These are phyloP conservation scores for Dendryphion nanum DNA, from an alignment of 2,329 filamentous ascomycete genomes.

Conservation along the genomic window DNA sequence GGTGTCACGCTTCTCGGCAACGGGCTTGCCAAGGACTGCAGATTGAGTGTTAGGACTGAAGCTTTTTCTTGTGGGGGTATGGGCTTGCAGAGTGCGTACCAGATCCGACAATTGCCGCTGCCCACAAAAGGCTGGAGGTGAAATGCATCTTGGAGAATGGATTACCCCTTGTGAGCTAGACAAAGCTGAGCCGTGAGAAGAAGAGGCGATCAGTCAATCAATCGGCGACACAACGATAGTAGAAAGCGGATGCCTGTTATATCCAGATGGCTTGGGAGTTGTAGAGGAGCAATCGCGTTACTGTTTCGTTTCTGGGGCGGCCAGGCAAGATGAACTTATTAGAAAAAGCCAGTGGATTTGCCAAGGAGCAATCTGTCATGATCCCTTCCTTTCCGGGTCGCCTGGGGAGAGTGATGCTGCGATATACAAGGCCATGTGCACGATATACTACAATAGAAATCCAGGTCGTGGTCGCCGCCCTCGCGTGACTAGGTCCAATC, in stretches of 20 bases:
- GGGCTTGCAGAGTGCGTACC: constrained; percentile 13
- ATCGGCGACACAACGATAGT: constrained; percentile 4
- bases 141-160: constrained; percentile 20
- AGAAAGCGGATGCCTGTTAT: constrained; percentile 3
- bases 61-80: not conserved
- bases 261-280: constrained; percentile 4
- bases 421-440: constrained; percentile 25
- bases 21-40: constrained; percentile 17
- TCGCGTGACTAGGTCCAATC: constrained; percentile 23
- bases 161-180: not conserved
- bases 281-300: constrained; percentile 11
- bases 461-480: constrained; percentile 15
- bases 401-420: constrained; percentile 15
- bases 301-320: constrained; percentile 8
- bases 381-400: constrained; percentile 21
- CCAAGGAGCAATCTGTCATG: constrained; percentile 27
- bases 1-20: constrained; percentile 7
- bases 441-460: constrained; percentile 21
- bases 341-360: constrained; percentile 15
- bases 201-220: too few species aligned
- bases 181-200: constrained; percentile 2
- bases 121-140: constrained; percentile 12
- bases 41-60: constrained; percentile 4
- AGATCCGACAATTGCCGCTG: constrained; percentile 17
- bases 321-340: constrained; percentile 23